Evolutionary conservation across 208 protist genomes (phyloP).

Genomic region (Trypanosoma vivax): DNA sequence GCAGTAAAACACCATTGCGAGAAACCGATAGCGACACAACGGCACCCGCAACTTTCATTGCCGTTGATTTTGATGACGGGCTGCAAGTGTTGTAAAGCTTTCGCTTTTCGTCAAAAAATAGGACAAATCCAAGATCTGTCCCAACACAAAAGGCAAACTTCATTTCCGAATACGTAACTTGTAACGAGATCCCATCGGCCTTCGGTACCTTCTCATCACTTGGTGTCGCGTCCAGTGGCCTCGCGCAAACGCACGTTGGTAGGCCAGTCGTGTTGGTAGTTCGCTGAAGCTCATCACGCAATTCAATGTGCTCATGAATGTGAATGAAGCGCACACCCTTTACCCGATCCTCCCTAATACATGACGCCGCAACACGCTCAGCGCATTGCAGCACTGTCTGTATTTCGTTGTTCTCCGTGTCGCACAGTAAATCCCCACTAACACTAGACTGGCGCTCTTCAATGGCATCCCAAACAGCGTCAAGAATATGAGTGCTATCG

Average conservation of each 20-base stretch:
- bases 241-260: slow-evolving; percentile 35
- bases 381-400: slow-evolving; percentile 43
- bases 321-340: slow-evolving; percentile 36
- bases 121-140: slow-evolving; percentile 48
- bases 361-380: slow-evolving; percentile 33
- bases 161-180: neutral
- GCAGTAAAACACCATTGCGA: slow-evolving; percentile 22
- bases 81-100: slow-evolving; percentile 23
- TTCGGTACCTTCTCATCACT: neutral
- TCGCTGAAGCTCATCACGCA: slow-evolving; percentile 28
- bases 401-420: slow-evolving; percentile 28
- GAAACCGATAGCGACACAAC: slow-evolving; percentile 46
- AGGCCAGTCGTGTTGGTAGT: slow-evolving; percentile 25
- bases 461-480: slow-evolving; percentile 52
- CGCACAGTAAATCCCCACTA: slow-evolving; percentile 43
- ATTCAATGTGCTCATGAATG: slow-evolving; percentile 50
- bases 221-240: neutral
- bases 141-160: slow-evolving; percentile 31
- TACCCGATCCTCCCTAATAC: slow-evolving; percentile 4
- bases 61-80: slow-evolving; percentile 1
- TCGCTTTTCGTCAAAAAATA: slow-evolving; percentile 42
- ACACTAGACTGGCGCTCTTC: slow-evolving; percentile 55
- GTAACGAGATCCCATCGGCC: neutral
- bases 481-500: slow-evolving; percentile 45
- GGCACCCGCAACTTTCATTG: slow-evolving; percentile 12